Conservation (phyloP, 805 yeast species). For the Peterozyma xylosa region DNA sequence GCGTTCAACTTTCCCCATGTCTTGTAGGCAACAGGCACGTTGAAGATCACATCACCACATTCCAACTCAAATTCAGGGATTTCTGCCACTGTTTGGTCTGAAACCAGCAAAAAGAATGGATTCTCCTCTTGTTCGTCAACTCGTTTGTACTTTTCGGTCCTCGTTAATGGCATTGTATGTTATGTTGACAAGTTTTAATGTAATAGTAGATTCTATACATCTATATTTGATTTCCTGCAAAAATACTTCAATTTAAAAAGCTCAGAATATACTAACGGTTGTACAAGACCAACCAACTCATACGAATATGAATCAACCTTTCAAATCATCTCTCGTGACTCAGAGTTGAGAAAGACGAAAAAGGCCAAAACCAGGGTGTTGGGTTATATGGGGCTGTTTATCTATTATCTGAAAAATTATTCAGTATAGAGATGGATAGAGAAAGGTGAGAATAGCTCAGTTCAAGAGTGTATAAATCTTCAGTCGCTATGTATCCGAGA, state of each 20-base stretch:
- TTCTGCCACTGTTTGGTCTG: conserved; percentile 70
- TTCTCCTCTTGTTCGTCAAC: conserved; percentile 48
- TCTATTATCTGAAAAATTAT: no score
- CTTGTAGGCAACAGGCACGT: conserved; percentile 91
- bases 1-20: conserved; percentile 88
- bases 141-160: conserved; percentile 20
- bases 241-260: no score
- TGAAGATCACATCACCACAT: conserved; percentile 63
- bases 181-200: not conserved
- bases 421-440: no score
- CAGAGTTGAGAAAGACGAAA: no score
- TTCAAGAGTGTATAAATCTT: no score
- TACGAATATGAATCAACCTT: no score
- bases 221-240: not conserved
- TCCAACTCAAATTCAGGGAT: conserved; percentile 72
- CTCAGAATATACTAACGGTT: no score
- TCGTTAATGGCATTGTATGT: not conserved
- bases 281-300: no score
- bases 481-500: not conserved
- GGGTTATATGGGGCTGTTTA: no score
- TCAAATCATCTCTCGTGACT: no score
- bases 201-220: not conserved
- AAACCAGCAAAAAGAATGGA: conserved; percentile 62
- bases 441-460: no score
- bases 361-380: no score